Evolutionary conservation across 129 eudicot genomes (phyloP).

Genomic region (Chrysanthemum makinoi): DNA sequence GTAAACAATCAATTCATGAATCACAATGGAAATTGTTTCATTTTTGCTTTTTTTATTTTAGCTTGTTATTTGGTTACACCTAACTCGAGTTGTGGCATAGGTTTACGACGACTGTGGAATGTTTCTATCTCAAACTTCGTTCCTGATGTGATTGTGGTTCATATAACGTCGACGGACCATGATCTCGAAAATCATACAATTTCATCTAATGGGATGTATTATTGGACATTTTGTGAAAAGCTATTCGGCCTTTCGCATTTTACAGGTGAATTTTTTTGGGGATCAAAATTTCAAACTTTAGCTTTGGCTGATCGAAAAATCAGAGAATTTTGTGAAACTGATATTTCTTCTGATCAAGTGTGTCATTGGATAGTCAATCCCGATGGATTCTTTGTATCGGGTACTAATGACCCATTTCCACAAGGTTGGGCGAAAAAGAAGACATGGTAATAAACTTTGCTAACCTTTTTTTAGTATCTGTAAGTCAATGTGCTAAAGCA

Average conservation of each 20-base stretch:
- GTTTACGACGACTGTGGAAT: background rate
- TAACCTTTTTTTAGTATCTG: no score
- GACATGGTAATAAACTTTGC: no score
- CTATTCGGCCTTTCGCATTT: background rate
- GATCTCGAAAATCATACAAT: constrained; percentile 22
- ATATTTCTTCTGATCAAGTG: no score
- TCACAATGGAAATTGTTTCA: background rate
- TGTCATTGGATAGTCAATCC: no score
- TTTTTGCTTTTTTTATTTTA: background rate
- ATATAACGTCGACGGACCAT: constrained; percentile 20
- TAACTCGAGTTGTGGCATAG: background rate
- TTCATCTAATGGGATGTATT: background rate
- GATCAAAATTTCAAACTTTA: no score
- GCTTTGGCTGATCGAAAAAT: no score
- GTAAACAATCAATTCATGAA: background rate
- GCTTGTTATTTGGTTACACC: background rate
- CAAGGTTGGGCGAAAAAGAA: no score
- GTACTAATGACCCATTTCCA: no score
- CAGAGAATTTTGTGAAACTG: no score
- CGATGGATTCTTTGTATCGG: no score
- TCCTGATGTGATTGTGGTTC: constrained; percentile 3
- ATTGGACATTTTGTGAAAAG: constrained; percentile 11
- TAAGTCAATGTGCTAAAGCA: no score
- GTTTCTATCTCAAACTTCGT: background rate
- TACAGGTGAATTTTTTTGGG: background rate